These are phyloP conservation scores for Conticribra guillardii DNA, from an alignment of 108 stramenopile genomes.

Conservation along the genomic window DNA sequence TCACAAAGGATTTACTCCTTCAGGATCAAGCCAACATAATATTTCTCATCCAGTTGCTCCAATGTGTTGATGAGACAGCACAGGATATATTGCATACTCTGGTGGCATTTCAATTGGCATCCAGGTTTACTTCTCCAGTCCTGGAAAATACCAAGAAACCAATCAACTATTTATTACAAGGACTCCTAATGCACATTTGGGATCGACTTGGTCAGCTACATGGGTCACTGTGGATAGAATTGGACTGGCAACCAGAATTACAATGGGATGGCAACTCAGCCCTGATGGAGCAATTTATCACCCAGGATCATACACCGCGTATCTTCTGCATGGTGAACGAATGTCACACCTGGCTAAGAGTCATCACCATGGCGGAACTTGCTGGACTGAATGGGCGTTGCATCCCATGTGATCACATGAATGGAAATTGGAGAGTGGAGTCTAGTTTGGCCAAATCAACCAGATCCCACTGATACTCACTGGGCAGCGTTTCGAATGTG, in stretches of 20 bases:
- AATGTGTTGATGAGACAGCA: no score
- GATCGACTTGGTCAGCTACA: background rate
- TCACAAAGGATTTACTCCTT: no score
- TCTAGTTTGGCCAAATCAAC: slow-evolving; percentile 6
- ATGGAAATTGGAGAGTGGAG: slow-evolving; percentile 1
- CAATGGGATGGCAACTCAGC: background rate
- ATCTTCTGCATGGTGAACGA: background rate
- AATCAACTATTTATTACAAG: no score
- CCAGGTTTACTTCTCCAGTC: no score
- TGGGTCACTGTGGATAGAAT: background rate
- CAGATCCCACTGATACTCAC: background rate
- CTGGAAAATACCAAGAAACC: no score
- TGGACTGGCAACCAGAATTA: background rate
- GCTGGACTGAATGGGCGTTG: background rate
- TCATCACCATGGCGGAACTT: slow-evolving; percentile 4
- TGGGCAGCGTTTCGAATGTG: no score
- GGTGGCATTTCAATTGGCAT: no score
- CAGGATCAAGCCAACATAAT: no score
- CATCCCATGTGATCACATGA: background rate
- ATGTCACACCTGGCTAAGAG: background rate
- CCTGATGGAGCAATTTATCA: background rate
- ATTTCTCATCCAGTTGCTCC: no score
- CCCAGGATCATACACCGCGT: background rate
- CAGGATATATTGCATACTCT: no score
- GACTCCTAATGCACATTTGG: no score